Percentiles rank a stretch among this genome's conserved stretches.
These are phyloP conservation scores for Boletellus sp. DNA, from an alignment of 768 basidiomycete species.

Conservation along the genomic window DNA sequence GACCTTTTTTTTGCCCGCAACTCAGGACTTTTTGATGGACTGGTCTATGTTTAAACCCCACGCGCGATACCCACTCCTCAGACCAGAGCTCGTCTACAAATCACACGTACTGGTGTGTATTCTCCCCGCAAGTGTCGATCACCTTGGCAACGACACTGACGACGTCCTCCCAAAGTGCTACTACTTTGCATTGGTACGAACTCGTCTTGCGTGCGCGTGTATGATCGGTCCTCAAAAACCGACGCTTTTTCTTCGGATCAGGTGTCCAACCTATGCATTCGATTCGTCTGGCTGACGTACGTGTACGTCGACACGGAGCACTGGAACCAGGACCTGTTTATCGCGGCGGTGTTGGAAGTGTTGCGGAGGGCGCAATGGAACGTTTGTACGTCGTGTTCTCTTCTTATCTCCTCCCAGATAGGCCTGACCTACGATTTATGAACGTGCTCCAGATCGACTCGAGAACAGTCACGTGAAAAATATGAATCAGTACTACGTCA, in stretches of 20 bases:
- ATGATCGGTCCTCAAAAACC: too few species aligned
- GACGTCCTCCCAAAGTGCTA: slow-evolving; percentile 51
- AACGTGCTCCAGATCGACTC: slow-evolving; percentile 49
- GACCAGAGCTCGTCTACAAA: slow-evolving; percentile 70
- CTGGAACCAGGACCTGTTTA: slow-evolving; percentile 56
- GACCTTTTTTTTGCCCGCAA: neutral
- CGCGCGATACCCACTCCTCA: slow-evolving; percentile 55
- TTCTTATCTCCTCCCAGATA: neutral
- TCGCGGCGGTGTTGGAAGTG: slow-evolving; percentile 69
- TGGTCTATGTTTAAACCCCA: slow-evolving; percentile 75
- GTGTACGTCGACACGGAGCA: slow-evolving; percentile 53
- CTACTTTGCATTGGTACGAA: slow-evolving; percentile 68
- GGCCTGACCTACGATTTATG: neutral
- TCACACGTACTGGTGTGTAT: slow-evolving; percentile 50
- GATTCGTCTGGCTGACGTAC: slow-evolving; percentile 81
- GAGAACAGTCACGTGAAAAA: slow-evolving; percentile 92
- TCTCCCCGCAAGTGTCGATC: neutral
- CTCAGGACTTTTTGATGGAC: slow-evolving; percentile 80
- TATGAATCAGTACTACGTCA: slow-evolving; percentile 87
- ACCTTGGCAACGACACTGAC: neutral
- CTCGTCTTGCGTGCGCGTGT: too few species aligned
- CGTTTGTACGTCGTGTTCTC: slow-evolving; percentile 52
- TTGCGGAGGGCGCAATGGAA: slow-evolving; percentile 86
- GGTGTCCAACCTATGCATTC: slow-evolving; percentile 67
- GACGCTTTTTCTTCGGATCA: slow-evolving; percentile 25